phyloP scores from a whole-genome alignment of 2,329 filamentous ascomycete species.

The Eurotiales sp. region DNA sequence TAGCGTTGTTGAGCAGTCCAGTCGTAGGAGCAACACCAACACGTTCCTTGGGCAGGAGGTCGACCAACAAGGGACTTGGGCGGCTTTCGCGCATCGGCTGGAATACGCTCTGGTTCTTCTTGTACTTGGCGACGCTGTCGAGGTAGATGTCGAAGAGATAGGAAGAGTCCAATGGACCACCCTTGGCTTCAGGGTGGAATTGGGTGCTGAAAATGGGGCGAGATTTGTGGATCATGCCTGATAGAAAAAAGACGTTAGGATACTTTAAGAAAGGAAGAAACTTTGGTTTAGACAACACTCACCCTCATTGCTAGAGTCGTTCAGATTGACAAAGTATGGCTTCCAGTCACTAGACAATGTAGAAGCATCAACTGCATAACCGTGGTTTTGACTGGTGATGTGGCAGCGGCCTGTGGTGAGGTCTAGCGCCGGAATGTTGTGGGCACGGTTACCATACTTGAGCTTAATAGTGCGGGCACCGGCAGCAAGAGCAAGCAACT shows the following conservation, averaged over 20 bases:
- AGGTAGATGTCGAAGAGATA: conserved; percentile 98
- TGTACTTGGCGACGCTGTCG: conserved; percentile 83
- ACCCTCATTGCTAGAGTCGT: conserved; percentile 95
- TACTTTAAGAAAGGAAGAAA: conserved; percentile 2
- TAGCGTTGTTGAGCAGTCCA: conserved; percentile 44
- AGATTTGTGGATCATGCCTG: conserved; percentile 85
- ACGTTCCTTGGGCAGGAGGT: conserved; percentile 88
- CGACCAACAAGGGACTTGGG: conserved; percentile 81
- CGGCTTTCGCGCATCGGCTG: conserved; percentile 74
- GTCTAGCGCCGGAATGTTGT: conserved; percentile 96
- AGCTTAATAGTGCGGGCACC: conserved; percentile 92
- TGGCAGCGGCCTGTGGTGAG: conserved; percentile 95
- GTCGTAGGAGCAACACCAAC: conserved; percentile 78
- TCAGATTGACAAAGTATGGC: conserved; percentile 98
- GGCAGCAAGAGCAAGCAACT: conserved; percentile 84
- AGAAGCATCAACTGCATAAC: conserved; percentile 84
- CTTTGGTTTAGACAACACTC: conserved; percentile 19
- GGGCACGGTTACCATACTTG: conserved; percentile 98
- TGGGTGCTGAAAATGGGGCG: conserved; percentile 97
- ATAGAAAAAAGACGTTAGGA: conserved; percentile 18
- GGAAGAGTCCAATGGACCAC: conserved; percentile 89
- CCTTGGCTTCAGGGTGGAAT: conserved; percentile 98
- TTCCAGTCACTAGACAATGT: conserved; percentile 85
- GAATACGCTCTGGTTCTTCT: conserved; percentile 71
- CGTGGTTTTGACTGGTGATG: conserved; percentile 98